phyloP scores from a whole-genome alignment of 2,329 filamentous ascomycete genomes.

The Nemania serpens region DNA sequence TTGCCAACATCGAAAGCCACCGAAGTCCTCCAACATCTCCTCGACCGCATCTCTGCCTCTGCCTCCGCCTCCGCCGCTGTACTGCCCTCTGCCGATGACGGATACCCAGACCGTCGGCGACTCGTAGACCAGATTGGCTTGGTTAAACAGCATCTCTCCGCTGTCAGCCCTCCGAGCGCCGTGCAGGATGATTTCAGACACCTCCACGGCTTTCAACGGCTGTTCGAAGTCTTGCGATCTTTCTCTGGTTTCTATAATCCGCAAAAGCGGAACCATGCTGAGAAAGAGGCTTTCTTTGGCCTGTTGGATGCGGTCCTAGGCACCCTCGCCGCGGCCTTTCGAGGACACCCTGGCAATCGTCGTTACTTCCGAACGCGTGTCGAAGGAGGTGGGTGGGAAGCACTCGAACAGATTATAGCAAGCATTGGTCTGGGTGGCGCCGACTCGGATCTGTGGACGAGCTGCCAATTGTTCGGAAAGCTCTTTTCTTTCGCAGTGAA shows the following conservation, averaged over 20 bases:
- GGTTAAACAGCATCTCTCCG: slow-evolving; percentile 66
- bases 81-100: slow-evolving; percentile 38
- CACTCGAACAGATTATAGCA: slow-evolving; percentile 73
- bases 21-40: slow-evolving; percentile 60
- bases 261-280: slow-evolving; percentile 61
- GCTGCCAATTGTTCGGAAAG: slow-evolving; percentile 78
- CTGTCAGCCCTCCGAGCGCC: slow-evolving; percentile 50
- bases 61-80: slow-evolving; percentile 38
- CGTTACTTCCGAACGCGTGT: slow-evolving; percentile 82
- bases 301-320: slow-evolving; percentile 73
- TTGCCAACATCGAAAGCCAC: slow-evolving; percentile 63
- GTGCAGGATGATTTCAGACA: slow-evolving; percentile 83
- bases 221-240: slow-evolving; percentile 71
- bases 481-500: slow-evolving; percentile 81
- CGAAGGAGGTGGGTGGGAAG: slow-evolving; percentile 77
- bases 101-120: slow-evolving; percentile 54
- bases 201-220: slow-evolving; percentile 74
- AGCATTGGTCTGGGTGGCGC: slow-evolving; percentile 68
- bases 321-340: slow-evolving; percentile 75
- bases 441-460: slow-evolving; percentile 70
- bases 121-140: slow-evolving; percentile 64
- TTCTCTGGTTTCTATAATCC: slow-evolving; percentile 79
- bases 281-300: slow-evolving; percentile 69
- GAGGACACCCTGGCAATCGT: slow-evolving; percentile 81
- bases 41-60: slow-evolving; percentile 52